phyloP scores from a whole-genome alignment of 192 early-diverging fungal genomes.

The Coemansia sp. region DNA sequence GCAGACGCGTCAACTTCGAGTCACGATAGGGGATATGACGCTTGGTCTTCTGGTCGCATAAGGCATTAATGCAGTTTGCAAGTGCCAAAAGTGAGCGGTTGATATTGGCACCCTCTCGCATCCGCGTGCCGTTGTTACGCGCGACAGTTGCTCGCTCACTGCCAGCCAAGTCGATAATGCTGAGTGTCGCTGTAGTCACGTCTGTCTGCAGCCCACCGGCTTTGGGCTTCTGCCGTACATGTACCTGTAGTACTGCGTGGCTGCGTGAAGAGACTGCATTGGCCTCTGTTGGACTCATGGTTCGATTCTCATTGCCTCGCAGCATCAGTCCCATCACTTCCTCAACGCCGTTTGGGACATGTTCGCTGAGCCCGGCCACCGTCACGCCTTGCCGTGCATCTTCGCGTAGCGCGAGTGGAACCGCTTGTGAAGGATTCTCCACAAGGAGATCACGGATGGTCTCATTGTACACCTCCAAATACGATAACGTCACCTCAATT shows the following conservation, averaged over 20 bases:
- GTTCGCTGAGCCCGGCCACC: slow-evolving; percentile 71
- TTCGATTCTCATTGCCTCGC: slow-evolving; percentile 70
- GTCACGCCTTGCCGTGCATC: slow-evolving; percentile 65
- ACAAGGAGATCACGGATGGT: slow-evolving; percentile 81
- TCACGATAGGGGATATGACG: slow-evolving; percentile 76
- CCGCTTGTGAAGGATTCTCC: slow-evolving; percentile 23
- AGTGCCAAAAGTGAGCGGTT: slow-evolving; percentile 72
- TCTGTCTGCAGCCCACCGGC: slow-evolving; percentile 48
- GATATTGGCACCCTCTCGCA: slow-evolving; percentile 79
- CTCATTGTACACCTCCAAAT: slow-evolving; percentile 98
- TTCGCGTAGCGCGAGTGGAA: slow-evolving; percentile 69
- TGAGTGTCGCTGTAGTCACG: slow-evolving; percentile 59
- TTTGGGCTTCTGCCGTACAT: slow-evolving; percentile 37
- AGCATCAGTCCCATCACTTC: slow-evolving; percentile 57
- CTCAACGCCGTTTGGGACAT: slow-evolving; percentile 55
- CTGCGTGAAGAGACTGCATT: slow-evolving; percentile 73
- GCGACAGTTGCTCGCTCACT: slow-evolving; percentile 66
- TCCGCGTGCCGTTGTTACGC: slow-evolving; percentile 61
- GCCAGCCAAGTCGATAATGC: slow-evolving; percentile 78
- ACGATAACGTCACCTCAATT: slow-evolving; percentile 70
- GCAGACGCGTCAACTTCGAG: slow-evolving; percentile 68
- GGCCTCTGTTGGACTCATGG: slow-evolving; percentile 71
- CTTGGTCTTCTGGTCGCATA: slow-evolving; percentile 54
- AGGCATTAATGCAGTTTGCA: slow-evolving; percentile 76
- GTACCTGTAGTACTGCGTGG: slow-evolving; percentile 78